These are phyloP conservation scores for Aaosphaeria arxii DNA, from an alignment of 2,329 filamentous ascomycete species.

Conservation along the genomic window DNA sequence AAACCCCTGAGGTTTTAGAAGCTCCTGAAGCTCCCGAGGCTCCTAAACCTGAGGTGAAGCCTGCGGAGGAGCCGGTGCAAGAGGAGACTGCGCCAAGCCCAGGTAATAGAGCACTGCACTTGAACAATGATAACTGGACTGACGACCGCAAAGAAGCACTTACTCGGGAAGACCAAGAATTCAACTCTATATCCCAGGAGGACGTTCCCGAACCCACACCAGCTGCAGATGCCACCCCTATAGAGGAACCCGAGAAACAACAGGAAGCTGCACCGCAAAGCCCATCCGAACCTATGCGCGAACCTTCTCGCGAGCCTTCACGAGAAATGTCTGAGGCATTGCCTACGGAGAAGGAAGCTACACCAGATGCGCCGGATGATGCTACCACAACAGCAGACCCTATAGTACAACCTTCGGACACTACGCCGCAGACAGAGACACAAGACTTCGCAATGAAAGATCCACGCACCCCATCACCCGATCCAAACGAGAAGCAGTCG, in stretches of 20 bases:
- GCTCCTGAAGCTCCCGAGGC: slow-evolving; percentile 2
- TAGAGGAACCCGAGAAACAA: background rate
- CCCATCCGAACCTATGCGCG: too few relatives aligned
- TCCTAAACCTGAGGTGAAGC: slow-evolving; percentile 3
- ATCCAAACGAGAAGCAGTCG: slow-evolving; percentile 23
- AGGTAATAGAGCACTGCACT: background rate
- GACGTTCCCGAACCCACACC: background rate
- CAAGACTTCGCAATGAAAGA: background rate
- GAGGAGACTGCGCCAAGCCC: background rate
- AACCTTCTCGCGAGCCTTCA: too few relatives aligned
- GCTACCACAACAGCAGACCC: too few relatives aligned
- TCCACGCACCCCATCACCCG: background rate
- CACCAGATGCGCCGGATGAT: too few relatives aligned
- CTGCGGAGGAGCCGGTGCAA: background rate
- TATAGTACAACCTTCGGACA: too few relatives aligned
- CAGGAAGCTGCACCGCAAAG: too few relatives aligned
- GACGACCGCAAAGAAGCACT: background rate
- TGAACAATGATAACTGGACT: too few relatives aligned
- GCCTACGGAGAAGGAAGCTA: too few relatives aligned
- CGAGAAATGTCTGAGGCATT: too few relatives aligned
- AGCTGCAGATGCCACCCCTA: background rate
- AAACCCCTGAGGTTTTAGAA: background rate
- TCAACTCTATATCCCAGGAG: background rate
- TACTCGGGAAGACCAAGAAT: background rate
- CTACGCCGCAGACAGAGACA: background rate